Evolutionary conservation across 140 eudicot species (phyloP).

Genomic region (Oenanthe javanica): DNA sequence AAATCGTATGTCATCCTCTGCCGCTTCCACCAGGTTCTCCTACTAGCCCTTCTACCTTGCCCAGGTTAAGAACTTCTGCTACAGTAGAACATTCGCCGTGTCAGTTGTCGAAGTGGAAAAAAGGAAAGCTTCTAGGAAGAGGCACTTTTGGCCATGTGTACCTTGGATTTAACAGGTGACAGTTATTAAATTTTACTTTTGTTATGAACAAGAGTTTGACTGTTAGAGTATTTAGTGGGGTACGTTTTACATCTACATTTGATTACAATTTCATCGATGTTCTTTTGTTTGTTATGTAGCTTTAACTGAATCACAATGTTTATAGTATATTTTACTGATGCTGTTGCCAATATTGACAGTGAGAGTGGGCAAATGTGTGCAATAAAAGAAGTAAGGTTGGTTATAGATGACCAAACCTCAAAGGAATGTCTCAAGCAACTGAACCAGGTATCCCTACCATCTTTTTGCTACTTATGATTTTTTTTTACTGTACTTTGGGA

Average conservation of each 20-base stretch:
- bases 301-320: neutral
- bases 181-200: neutral
- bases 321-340: constrained; percentile 6
- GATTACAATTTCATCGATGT: neutral
- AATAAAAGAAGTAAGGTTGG: constrained; percentile 82
- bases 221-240: neutral
- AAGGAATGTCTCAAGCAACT: constrained; percentile 92
- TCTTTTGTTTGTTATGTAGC: neutral
- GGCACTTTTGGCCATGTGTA: constrained; percentile 99
- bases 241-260: neutral
- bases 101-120: constrained; percentile 70
- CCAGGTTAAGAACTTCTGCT: constrained; percentile 43
- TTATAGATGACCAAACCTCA: constrained; percentile 72
- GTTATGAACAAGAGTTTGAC: neutral
- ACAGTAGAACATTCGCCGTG: constrained; percentile 24
- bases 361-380: constrained; percentile 99
- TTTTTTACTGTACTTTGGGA: neutral
- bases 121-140: constrained; percentile 88
- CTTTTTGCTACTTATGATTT: neutral
- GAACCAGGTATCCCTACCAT: constrained; percentile 58
- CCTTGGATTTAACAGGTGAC: constrained; percentile 89
- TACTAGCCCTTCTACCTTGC: constrained; percentile 65
- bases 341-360: constrained; percentile 32
- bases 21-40: constrained; percentile 97
- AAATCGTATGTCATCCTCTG: constrained; percentile 55